Evolutionary conservation across 768 basidiomycete genomes (phyloP).

Genomic region (Termitomyces sp.): DNA sequence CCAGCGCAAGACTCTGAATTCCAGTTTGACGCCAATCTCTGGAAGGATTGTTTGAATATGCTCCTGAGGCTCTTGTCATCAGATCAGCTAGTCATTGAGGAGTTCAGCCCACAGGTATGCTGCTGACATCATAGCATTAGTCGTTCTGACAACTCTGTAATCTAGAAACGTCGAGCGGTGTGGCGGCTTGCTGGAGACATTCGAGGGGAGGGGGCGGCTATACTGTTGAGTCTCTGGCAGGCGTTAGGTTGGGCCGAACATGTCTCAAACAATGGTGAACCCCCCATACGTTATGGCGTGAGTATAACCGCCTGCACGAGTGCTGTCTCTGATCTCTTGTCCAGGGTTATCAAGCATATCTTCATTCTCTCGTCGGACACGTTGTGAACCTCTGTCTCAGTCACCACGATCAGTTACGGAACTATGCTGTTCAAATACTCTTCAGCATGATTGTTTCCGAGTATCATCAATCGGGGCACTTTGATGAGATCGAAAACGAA

Average conservation of each 20-base stretch:
- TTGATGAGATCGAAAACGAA: conserved; percentile 88
- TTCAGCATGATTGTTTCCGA: conserved; percentile 95
- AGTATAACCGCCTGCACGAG: conserved; percentile 24
- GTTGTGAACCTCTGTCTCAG: conserved; percentile 92
- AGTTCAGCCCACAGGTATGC: conserved; percentile 85
- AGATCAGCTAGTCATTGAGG: conserved; percentile 89
- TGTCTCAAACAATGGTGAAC: conserved; percentile 42
- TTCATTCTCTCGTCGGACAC: conserved; percentile 80
- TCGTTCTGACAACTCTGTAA: conserved; percentile 4
- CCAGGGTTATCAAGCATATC: conserved; percentile 79
- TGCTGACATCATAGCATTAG: not conserved
- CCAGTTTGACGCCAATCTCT: conserved; percentile 70
- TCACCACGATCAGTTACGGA: conserved; percentile 88
- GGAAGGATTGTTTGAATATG: conserved; percentile 79
- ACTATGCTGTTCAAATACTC: conserved; percentile 86
- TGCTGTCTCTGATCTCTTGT: conserved; percentile 10
- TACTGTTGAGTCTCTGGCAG: conserved; percentile 80
- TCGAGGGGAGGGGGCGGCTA: conserved; percentile 82
- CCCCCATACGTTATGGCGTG: conserved; percentile 65
- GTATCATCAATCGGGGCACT: conserved; percentile 78
- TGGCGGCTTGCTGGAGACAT: conserved; percentile 97
- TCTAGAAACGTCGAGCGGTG: conserved; percentile 86
- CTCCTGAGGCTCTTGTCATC: conserved; percentile 82
- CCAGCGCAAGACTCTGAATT: conserved; percentile 58
- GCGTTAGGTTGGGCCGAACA: conserved; percentile 75